Percentiles rank a stretch among this genome's conserved stretches.
Conservation (phyloP, 1,139 yeast species). For the Zygosaccharomyces sapae region DNA sequence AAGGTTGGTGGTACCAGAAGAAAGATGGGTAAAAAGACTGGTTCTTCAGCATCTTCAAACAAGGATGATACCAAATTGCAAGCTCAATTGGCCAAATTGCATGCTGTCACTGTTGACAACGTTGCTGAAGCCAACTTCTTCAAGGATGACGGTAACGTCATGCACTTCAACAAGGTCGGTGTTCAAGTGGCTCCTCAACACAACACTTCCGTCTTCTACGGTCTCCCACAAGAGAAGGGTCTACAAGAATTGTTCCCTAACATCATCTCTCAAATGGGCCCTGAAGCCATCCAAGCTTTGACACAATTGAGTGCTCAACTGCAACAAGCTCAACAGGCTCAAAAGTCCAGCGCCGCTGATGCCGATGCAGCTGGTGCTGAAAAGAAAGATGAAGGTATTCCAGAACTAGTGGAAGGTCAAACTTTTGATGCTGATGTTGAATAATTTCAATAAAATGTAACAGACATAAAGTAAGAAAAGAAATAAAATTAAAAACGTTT, state of each 20-base stretch:
- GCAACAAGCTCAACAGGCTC: conserved; percentile 55
- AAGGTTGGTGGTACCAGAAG: conserved; percentile 90
- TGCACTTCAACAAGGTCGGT: conserved; percentile 93
- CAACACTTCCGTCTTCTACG: conserved; percentile 94
- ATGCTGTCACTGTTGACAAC: conserved; percentile 82
- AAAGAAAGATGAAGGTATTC: conserved; percentile 61
- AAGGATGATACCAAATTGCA: conserved; percentile 87
- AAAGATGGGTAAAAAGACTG: conserved; percentile 59
- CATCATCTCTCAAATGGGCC: conserved; percentile 94
- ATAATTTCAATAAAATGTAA: conserved; percentile 36
- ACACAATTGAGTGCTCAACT: conserved; percentile 87
- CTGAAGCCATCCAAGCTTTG: conserved; percentile 89
- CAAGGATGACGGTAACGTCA: conserved; percentile 92
- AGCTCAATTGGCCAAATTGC: conserved; percentile 82
- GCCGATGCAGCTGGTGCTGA: conserved; percentile 43
- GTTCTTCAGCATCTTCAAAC: conserved; percentile 38
- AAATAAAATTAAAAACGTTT: neutral
- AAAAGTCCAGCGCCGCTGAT: conserved; percentile 48
- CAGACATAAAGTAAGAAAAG: neutral
- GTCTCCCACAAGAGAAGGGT: conserved; percentile 90
- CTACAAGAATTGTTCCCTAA: conserved; percentile 91
- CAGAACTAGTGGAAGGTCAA: conserved; percentile 94
- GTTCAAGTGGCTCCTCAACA: conserved; percentile 88
- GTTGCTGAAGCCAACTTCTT: conserved; percentile 97
- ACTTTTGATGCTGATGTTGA: conserved; percentile 81